Base-by-base conservation (phyloP, 1,139 yeast species). In the Pichia sp. region DNA sequence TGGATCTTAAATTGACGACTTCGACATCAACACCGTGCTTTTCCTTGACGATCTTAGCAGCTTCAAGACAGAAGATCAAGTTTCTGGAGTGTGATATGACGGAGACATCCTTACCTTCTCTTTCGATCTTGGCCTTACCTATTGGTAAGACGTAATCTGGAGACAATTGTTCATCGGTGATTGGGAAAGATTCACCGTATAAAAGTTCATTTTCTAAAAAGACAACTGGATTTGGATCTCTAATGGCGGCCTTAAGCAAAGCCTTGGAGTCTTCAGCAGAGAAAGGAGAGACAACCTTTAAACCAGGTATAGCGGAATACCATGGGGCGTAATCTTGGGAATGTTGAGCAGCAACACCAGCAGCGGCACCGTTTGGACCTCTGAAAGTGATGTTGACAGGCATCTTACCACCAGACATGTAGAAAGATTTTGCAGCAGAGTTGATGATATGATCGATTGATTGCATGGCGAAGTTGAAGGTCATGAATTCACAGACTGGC, bases 321-420 rank as follows among this genome's bases (percentile, higher is more conserved):
- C 99, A 93, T 46, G 96, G 90, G 50, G 97, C 80, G 70, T 83
- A 93, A 73, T 90, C 96, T 75, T 93, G 99, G 37, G 99, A 93
- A 75, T 93, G 99, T 73, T 93, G 99, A 51, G 99, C 99, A 61
- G 82, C 99, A 61, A 93, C 99, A 79, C 99, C 98, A 42, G 97
- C 97, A 60, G 99, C 97, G 44, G 99, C 96, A 72, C 99, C 99
- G 71, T 94, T 94, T 55, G 99, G 98, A 64, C 99, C 99, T 73
- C 99, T 85, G 79, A 94, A 94, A 45, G 96, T 91, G 65, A 93
- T 88, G 72, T 88, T 91, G 77, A 97, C 91, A 54, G 91, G 91
- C 73, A 91, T 97, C 57, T 83, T 86, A 76, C 99, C 99, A 69
- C 99, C 99, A 54, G 97, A 87, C 99, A 93, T 93, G 76, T 93